phyloP scores from a whole-genome alignment of 1,139 yeast species.

The Lodderomyces orthopsilosis region DNA sequence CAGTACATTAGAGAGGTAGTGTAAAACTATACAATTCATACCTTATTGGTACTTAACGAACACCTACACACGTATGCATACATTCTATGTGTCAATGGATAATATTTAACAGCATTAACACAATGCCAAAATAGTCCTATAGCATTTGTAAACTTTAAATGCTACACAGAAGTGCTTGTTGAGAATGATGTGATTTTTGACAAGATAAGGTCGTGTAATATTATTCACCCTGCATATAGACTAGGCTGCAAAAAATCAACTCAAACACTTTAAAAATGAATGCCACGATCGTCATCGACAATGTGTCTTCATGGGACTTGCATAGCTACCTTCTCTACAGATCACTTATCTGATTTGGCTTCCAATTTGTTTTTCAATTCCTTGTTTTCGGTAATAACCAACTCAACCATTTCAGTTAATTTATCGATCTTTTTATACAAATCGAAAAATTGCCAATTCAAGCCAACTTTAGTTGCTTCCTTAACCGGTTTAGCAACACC shows the following conservation, averaged over 20 bases:
- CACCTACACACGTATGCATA: no score
- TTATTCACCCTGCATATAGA: not conserved
- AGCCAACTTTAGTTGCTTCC: slow-evolving; percentile 53
- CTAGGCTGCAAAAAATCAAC: not conserved
- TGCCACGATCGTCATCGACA: no score
- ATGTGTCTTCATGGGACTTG: no score
- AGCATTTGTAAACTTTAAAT: no score
- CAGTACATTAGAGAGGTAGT: not conserved
- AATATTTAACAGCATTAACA: no score
- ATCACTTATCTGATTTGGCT: slow-evolving; percentile 6
- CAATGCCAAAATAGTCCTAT: no score
- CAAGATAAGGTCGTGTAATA: not conserved
- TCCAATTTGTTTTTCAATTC: slow-evolving; percentile 24
- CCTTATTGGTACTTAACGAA: no score
- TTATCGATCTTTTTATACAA: slow-evolving; percentile 50
- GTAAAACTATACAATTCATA: not conserved
- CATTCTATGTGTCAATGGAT: no score
- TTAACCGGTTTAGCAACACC: slow-evolving; percentile 55
- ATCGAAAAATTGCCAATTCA: slow-evolving; percentile 65
- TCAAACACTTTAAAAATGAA: not conserved
- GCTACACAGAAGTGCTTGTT: no score
- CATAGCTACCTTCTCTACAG: not conserved
- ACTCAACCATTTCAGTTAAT: slow-evolving; percentile 40
- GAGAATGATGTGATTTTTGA: no score
- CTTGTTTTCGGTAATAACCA: slow-evolving; percentile 43